Percentiles rank a stretch among this genome's conserved stretches.
Conservation (phyloP, 2,329 filamentous ascomycete species). For the Herpotrichia juniperi region DNA sequence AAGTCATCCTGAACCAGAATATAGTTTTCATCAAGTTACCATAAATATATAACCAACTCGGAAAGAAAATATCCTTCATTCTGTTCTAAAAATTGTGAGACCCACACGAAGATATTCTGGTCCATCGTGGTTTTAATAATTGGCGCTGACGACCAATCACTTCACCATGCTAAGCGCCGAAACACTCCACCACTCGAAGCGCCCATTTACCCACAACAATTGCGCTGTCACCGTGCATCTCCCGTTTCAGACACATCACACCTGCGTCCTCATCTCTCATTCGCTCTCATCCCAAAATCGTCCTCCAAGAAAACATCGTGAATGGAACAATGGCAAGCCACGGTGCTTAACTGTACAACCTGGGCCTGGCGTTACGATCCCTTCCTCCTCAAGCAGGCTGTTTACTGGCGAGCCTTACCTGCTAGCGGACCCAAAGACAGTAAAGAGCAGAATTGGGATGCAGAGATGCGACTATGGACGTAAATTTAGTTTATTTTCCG, state of each 20-base stretch:
- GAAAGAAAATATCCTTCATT: no score
- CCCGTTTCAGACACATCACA: conserved; percentile 26
- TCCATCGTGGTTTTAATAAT: not conserved
- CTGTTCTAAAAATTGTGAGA: not conserved
- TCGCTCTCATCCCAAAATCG: not conserved
- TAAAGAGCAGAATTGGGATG: conserved; percentile 3
- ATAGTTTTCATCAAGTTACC: no score
- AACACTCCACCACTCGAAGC: conserved; percentile 27
- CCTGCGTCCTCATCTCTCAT: not conserved
- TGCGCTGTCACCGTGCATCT: conserved; percentile 14
- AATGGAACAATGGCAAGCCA: conserved; percentile 20
- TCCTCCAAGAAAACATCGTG: conserved; percentile 1
- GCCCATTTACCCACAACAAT: conserved; percentile 16
- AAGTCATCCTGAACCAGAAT: no score
- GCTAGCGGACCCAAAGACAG: conserved; percentile 11
- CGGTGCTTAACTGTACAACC: conserved; percentile 22
- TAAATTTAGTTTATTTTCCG: not conserved
- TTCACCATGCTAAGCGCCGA: conserved; percentile 33
- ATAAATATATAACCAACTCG: no score
- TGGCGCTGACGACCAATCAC: conserved; percentile 6
- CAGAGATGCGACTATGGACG: not conserved
- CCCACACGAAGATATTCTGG: not conserved
- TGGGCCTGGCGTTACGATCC: not conserved
- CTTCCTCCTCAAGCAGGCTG: conserved; percentile 3
- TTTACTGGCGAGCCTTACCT: conserved; percentile 1